Percentiles rank a stretch among this genome's conserved stretches.
Conservation (phyloP, 805 yeast species). For the Yamadazyma akitaensis region DNA sequence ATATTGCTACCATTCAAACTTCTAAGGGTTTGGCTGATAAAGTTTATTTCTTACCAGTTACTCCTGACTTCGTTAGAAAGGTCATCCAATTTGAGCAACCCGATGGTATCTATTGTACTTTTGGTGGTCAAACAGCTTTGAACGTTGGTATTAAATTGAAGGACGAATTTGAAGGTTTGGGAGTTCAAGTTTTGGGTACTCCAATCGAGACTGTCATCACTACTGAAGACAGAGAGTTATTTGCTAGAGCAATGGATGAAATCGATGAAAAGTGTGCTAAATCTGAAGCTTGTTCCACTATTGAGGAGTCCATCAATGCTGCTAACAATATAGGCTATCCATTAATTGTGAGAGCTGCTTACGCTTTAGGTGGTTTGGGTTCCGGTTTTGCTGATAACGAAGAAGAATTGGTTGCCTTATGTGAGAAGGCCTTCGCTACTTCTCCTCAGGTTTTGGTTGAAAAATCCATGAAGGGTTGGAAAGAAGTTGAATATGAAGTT, state of each 20-base stretch:
- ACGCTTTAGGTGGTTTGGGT: conserved; percentile 95
- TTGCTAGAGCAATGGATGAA: conserved; percentile 92
- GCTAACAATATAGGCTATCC: conserved; percentile 90
- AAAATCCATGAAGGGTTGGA: conserved; percentile 98
- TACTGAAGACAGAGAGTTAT: conserved; percentile 95
- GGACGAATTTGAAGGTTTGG: conserved; percentile 89
- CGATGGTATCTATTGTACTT: conserved; percentile 91
- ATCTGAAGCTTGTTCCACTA: conserved; percentile 90
- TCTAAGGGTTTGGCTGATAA: conserved; percentile 94
- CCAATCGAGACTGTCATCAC: conserved; percentile 95
- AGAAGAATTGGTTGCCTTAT: conserved; percentile 76
- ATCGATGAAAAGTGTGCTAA: conserved; percentile 94
- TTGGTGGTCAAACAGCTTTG: conserved; percentile 98
- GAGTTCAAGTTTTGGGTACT: conserved; percentile 94
- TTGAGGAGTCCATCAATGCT: conserved; percentile 90
- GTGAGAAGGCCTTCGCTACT: conserved; percentile 89
- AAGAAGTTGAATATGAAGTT: conserved; percentile 97
- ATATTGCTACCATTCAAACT: conserved; percentile 95
- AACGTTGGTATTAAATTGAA: conserved; percentile 95
- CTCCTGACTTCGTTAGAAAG: conserved; percentile 93
- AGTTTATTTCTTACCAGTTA: conserved; percentile 92
- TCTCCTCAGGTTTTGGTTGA: conserved; percentile 96
- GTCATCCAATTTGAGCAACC: conserved; percentile 95
- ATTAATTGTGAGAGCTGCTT: conserved; percentile 95
- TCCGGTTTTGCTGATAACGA: conserved; percentile 92